Percentiles rank a stretch among this genome's conserved stretches.
phyloP scores from a whole-genome alignment of 2,329 filamentous ascomycete genomes.

The Fusarium cyanostomum region DNA sequence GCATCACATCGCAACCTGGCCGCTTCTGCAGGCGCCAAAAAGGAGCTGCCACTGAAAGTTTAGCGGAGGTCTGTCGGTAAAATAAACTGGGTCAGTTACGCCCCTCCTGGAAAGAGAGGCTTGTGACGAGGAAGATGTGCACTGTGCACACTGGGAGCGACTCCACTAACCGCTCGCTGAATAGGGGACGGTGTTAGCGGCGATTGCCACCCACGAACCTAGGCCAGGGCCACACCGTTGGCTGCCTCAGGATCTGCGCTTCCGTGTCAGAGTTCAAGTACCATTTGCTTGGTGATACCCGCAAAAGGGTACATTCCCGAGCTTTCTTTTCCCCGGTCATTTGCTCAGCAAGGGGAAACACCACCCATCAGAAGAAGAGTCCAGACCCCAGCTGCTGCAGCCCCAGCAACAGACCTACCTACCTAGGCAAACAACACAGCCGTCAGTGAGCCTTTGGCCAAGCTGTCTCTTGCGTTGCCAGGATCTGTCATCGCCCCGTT shows the following conservation, averaged over 20 bases:
- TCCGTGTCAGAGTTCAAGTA: slow-evolving; percentile 33
- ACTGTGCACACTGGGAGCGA: slow-evolving; percentile 25
- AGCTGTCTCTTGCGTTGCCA: background rate
- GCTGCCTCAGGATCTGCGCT: slow-evolving; percentile 41
- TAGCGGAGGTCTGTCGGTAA: slow-evolving; percentile 41
- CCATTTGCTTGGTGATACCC: slow-evolving; percentile 3
- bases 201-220: slow-evolving; percentile 36
- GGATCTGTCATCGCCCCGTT: background rate
- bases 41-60: slow-evolving; percentile 30
- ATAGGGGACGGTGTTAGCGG: slow-evolving; percentile 40
- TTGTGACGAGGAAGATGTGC: slow-evolving; percentile 17
- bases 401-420: slow-evolving; percentile 39
- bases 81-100: slow-evolving; percentile 38
- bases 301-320: slow-evolving; percentile 34
- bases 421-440: slow-evolving; percentile 31
- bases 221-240: slow-evolving; percentile 35
- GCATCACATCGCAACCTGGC: slow-evolving; percentile 16
- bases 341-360: slow-evolving; percentile 25
- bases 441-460: background rate
- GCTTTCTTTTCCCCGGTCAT: slow-evolving; percentile 15
- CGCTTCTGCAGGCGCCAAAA: slow-evolving; percentile 26
- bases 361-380: slow-evolving; percentile 18
- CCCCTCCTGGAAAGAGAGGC: slow-evolving; percentile 27
- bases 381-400: slow-evolving; percentile 33
- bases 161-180: slow-evolving; percentile 38